A percentile compares a stretch with the other conserved stretches of the same genome.
Conservation (phyloP, 495 filamentous ascomycete species). For the Glarea lozoyensis region DNA sequence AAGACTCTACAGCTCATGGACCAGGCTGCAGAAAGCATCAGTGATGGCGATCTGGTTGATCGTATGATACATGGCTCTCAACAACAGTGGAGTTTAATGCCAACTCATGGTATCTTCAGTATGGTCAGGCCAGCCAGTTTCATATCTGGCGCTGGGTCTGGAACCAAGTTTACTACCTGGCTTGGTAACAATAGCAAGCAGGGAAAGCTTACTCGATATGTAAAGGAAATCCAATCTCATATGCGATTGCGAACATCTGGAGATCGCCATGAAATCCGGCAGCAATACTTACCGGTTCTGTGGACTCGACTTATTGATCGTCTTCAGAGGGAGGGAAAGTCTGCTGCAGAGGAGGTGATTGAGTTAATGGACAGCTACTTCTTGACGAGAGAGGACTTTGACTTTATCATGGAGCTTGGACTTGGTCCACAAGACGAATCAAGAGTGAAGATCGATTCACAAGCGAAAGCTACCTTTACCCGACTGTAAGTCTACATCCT, state of each 20-base stretch:
- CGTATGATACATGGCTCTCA: conserved; percentile 97
- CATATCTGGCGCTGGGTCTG: conserved; percentile 63
- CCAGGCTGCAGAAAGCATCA: conserved; percentile 87
- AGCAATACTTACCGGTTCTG: conserved; percentile 87
- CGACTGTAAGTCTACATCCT: conserved; percentile 46
- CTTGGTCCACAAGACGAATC: conserved; percentile 74
- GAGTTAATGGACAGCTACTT: conserved; percentile 92
- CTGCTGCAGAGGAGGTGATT: conserved; percentile 53
- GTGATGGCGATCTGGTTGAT: conserved; percentile 93
- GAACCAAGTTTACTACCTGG: conserved; percentile 73
- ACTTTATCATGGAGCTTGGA: conserved; percentile 84
- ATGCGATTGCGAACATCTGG: conserved; percentile 88
- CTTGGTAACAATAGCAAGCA: conserved; percentile 90
- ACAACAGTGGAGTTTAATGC: conserved; percentile 98
- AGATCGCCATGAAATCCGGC: conserved; percentile 89
- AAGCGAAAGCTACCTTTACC: conserved; percentile 84
- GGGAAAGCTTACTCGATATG: conserved; percentile 72
- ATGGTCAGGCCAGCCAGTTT: conserved; percentile 90
- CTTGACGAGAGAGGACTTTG: conserved; percentile 91
- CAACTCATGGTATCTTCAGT: conserved; percentile 92
- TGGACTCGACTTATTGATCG: conserved; percentile 72
- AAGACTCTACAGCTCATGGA: conserved; percentile 78
- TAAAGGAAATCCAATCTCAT: conserved; percentile 94
- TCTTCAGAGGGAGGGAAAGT: conserved; percentile 64
- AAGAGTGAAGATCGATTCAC: conserved; percentile 66